Conservation (phyloP, 208 protist species). For the Trichomonas tenax region DNA sequence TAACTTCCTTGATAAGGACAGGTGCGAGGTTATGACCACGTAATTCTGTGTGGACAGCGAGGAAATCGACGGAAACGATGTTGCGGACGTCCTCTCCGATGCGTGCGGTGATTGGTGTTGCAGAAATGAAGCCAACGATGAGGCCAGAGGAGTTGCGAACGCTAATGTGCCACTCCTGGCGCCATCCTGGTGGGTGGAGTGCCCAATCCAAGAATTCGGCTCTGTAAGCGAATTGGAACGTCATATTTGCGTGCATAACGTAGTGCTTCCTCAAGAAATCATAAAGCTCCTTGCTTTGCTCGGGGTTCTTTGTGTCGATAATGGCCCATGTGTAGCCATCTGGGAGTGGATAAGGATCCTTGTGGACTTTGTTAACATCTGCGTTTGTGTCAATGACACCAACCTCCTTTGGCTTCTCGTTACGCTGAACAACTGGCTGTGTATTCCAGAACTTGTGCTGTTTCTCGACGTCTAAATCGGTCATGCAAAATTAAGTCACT, state of each 20-base stretch:
- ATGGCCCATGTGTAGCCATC: neutral
- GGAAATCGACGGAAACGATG: conserved; percentile 97
- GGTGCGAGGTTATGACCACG: conserved; percentile 84
- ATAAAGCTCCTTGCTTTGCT: conserved; percentile 38
- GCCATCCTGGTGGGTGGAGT: conserved; percentile 74
- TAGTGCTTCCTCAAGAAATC: conserved; percentile 85
- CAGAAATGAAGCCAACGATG: conserved; percentile 88
- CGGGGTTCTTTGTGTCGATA: neutral
- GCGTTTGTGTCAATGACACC: neutral
- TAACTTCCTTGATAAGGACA: conserved; percentile 95
- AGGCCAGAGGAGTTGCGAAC: conserved; percentile 61
- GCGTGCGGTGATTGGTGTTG: conserved; percentile 62
- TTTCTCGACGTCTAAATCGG: neutral
- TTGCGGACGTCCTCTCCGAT: conserved; percentile 11
- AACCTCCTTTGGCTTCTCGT: neutral
- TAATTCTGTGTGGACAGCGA: conserved; percentile 95
- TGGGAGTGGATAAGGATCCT: neutral
- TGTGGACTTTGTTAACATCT: neutral
- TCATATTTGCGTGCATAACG: conserved; percentile 91
- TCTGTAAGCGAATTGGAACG: conserved; percentile 99
- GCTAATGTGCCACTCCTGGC: conserved; percentile 79
- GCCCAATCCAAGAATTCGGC: conserved; percentile 83
- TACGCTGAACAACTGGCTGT: neutral
- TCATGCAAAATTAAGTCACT: neutral
- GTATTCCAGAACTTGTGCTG: conserved; percentile 18